Conservation (phyloP, 208 protist genomes). For the Entamoeba moshkovskii region DNA sequence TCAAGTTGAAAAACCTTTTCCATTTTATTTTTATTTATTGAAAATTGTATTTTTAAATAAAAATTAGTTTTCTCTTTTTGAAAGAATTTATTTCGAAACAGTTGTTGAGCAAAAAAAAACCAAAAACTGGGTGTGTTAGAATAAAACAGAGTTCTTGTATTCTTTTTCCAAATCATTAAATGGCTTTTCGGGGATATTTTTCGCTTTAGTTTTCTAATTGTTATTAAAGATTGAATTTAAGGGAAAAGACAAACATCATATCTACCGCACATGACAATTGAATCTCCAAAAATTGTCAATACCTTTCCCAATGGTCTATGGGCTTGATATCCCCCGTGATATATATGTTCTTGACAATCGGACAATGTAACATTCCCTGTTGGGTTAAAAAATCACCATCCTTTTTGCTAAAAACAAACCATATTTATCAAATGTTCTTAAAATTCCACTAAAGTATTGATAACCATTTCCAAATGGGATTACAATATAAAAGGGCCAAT, state of each 20-base stretch:
- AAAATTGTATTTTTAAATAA: too few species aligned
- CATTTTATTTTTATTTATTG: too few species aligned
- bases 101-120: too few species aligned
- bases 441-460: background rate
- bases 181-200: background rate
- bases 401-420: background rate
- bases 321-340: background rate
- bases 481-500: background rate
- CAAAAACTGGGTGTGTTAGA: too few species aligned
- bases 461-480: background rate
- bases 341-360: background rate
- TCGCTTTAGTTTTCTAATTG: background rate
- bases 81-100: too few species aligned
- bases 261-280: background rate
- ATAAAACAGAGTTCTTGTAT: background rate
- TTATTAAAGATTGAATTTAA: background rate
- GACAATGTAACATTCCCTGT: background rate
- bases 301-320: background rate
- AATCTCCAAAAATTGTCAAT: background rate
- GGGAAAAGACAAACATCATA: background rate
- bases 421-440: slow-evolving; percentile 2
- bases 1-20: too few species aligned
- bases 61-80: too few species aligned
- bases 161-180: background rate
- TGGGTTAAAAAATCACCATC: too few species aligned